Conservation (phyloP, 768 basidiomycete species). For the Panaeolus cyanescens region DNA sequence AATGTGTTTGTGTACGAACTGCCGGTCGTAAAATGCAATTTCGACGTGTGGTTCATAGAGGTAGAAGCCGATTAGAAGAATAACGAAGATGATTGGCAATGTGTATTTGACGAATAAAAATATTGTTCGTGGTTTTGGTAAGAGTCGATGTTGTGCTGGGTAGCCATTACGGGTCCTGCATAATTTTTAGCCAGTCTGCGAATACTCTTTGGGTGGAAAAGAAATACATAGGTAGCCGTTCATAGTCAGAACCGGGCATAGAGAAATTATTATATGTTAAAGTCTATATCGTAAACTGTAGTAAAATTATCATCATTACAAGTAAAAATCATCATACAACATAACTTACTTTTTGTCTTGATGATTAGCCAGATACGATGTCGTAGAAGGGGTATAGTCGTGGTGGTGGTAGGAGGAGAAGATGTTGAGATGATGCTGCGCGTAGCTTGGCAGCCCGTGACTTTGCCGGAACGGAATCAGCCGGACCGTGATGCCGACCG, state of each 20-base stretch:
- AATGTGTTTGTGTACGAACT: slow-evolving; percentile 78
- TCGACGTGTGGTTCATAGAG: slow-evolving; percentile 87
- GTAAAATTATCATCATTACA: background rate
- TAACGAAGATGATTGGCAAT: slow-evolving; percentile 36
- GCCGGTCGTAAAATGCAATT: slow-evolving; percentile 72
- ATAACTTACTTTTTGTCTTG: background rate
- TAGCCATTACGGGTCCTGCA: slow-evolving; percentile 21
- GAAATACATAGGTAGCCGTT: slow-evolving; percentile 53
- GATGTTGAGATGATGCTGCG: background rate
- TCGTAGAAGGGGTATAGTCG: background rate
- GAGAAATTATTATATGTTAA: background rate
- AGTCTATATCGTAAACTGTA: background rate
- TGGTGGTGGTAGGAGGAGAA: background rate
- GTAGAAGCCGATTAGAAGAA: slow-evolving; percentile 51
- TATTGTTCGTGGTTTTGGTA: slow-evolving; percentile 37
- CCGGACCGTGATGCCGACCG: too few species aligned
- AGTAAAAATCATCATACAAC: slow-evolving; percentile 6
- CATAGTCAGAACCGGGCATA: slow-evolving; percentile 45
- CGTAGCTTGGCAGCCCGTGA: background rate
- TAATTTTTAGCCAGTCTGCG: slow-evolving; percentile 11
- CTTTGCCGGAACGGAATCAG: too few species aligned
- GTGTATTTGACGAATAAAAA: slow-evolving; percentile 44
- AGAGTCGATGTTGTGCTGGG: slow-evolving; percentile 17
- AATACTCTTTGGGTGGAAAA: slow-evolving; percentile 13
- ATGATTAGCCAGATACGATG: background rate